Conservation (phyloP, 2,329 filamentous ascomycete species). For the Pseudogymnoascus verrucosus region DNA sequence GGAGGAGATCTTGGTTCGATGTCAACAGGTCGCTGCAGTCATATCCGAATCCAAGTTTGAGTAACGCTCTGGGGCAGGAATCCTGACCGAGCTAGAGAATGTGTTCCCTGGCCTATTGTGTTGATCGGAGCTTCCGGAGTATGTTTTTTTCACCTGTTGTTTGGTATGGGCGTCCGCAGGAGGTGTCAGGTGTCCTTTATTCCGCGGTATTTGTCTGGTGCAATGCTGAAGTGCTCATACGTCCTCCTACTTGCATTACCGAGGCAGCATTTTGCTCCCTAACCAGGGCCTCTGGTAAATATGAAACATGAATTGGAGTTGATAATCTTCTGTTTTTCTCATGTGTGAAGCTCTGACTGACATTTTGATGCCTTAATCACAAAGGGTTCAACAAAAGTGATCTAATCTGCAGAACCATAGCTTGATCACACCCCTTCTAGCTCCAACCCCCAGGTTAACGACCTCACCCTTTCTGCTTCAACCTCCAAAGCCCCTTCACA, state of each 20-base stretch:
- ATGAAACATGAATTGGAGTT: neutral
- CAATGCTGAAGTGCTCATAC: neutral
- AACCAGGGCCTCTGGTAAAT: neutral
- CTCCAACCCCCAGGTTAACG: neutral
- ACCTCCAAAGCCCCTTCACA: no score
- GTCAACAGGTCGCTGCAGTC: neutral
- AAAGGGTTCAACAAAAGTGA: no score
- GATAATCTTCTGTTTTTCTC: neutral
- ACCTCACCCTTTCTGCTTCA: no score
- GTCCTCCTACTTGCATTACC: neutral
- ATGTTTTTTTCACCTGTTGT: neutral
- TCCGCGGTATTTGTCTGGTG: neutral
- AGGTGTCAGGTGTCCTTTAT: neutral
- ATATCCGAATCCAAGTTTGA: neutral
- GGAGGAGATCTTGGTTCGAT: neutral
- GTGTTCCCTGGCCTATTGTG: neutral
- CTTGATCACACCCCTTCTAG: no score
- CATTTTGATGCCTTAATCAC: no score
- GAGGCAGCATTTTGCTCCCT: neutral
- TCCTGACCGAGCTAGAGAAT: no score
- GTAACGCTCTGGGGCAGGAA: neutral
- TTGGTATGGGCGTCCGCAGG: neutral
- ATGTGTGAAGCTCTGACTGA: neutral
- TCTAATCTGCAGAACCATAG: no score
- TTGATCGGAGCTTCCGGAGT: neutral